A percentile compares a stretch with the other conserved stretches of the same genome.
phyloP scores from a whole-genome alignment of 1,284 basidiomycete species.

The Ganoderma sinense region DNA sequence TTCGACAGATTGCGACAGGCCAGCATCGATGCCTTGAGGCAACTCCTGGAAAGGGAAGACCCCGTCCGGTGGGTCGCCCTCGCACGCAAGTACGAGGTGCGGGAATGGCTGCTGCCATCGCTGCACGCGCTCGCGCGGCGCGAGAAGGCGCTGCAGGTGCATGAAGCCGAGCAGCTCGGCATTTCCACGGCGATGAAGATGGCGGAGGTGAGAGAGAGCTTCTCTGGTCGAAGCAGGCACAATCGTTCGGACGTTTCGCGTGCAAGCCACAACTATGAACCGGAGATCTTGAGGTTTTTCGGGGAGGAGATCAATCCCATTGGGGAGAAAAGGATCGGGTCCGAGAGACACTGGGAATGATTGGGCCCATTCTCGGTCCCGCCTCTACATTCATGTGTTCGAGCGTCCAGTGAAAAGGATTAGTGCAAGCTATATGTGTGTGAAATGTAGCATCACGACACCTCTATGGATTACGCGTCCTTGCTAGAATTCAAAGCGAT shows the following conservation, averaged over 20 bases:
- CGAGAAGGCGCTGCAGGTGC: constrained; percentile 4
- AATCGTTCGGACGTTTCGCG: not conserved
- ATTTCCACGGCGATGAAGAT: constrained; percentile 22
- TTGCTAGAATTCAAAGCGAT: not conserved
- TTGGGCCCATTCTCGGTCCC: not conserved
- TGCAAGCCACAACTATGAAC: not conserved
- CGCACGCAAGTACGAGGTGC: constrained; percentile 17
- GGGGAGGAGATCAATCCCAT: not conserved
- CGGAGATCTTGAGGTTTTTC: not conserved
- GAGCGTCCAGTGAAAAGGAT: not conserved
- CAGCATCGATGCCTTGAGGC: constrained; percentile 11
- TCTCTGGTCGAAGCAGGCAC: not conserved
- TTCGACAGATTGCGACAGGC: constrained; percentile 10
- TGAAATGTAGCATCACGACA: not conserved
- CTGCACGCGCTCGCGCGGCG: constrained; percentile 18
- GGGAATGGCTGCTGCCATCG: constrained; percentile 18
- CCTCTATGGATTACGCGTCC: not conserved
- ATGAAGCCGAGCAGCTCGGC: constrained; percentile 19
- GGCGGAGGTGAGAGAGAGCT: constrained; percentile 24
- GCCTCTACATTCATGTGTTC: not conserved
- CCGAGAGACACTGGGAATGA: not conserved
- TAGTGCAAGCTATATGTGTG: not conserved
- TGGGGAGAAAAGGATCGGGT: too few species aligned
- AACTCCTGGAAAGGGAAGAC: constrained; percentile 4
- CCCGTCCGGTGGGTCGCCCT: constrained; percentile 17